A percentile compares a stretch with the other conserved stretches of the same genome.
Evolutionary conservation across 371 early-diverging fungal genomes (phyloP).

Genomic region (Rhizopus microsporus): DNA sequence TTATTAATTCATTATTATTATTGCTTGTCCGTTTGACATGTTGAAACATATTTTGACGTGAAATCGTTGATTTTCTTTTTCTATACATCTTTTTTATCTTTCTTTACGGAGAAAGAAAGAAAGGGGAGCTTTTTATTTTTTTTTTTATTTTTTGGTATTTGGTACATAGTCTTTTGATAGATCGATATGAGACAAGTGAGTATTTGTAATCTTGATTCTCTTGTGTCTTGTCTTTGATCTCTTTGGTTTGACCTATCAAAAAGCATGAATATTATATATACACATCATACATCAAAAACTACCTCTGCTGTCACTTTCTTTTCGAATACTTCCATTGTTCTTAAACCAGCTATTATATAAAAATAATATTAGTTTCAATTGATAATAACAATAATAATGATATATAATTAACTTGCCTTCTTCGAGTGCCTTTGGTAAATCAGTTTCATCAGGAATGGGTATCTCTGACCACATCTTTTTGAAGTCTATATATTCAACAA

Average conservation of each 20-base stretch:
- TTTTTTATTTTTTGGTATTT: constrained; percentile 29
- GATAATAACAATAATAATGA: not conserved
- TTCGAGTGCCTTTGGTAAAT: constrained; percentile 70
- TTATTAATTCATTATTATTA: no score
- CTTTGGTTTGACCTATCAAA: constrained; percentile 52
- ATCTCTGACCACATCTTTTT: constrained; percentile 77
- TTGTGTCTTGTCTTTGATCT: constrained; percentile 70
- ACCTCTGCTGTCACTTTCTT: constrained; percentile 64
- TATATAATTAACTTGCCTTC: constrained; percentile 35
- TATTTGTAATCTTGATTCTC: constrained; percentile 84
- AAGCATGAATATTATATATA: not conserved
- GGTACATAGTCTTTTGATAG: constrained; percentile 77
- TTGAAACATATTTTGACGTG: no score
- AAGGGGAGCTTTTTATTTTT: not conserved
- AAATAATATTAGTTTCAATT: not conserved
- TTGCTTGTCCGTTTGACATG: no score
- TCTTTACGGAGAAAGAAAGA: no score
- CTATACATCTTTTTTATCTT: not conserved
- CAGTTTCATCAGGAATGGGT: constrained; percentile 74
- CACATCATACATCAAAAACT: constrained; percentile 2
- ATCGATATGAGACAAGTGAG: constrained; percentile 83
- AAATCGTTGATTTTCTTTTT: not conserved
- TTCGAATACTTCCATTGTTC: constrained; percentile 75
- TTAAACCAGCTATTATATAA: constrained; percentile 61
- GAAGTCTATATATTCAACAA: constrained; percentile 52